These are phyloP conservation scores for Moricandia moricandioides DNA, from an alignment of 345 rosid species.

Conservation along the genomic window DNA sequence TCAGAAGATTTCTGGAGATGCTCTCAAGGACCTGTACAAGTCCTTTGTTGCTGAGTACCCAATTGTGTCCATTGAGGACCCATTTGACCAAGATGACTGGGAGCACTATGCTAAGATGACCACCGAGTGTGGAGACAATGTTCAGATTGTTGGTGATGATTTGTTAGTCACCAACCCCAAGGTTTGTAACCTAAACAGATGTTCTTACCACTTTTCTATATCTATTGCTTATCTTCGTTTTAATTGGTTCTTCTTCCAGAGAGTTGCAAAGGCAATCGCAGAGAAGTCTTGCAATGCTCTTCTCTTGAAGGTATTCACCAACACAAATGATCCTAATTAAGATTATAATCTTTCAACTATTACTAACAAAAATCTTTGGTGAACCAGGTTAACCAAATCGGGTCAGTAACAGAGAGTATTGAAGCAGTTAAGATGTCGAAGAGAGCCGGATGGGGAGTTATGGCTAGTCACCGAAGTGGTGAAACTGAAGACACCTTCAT, in stretches of 20 bases:
- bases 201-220: background rate
- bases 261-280: background rate
- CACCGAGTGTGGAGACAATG: background rate
- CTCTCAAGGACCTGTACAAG: background rate
- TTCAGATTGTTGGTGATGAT: background rate
- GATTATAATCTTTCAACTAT: background rate
- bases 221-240: background rate
- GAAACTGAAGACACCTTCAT: background rate
- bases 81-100: background rate
- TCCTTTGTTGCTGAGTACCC: background rate
- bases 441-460: background rate
- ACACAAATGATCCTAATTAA: too few species aligned
- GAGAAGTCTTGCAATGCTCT: background rate
- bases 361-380: background rate
- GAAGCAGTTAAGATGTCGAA: background rate
- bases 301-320: background rate
- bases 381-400: background rate
- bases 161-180: background rate
- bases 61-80: background rate
- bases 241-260: background rate
- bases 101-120: background rate
- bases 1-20: slow-evolving; percentile 1
- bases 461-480: background rate
- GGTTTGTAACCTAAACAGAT: background rate
- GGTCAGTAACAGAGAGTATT: background rate